phyloP scores from a whole-genome alignment of 306 rosid genomes.

The Macrotyloma uniflorum region DNA sequence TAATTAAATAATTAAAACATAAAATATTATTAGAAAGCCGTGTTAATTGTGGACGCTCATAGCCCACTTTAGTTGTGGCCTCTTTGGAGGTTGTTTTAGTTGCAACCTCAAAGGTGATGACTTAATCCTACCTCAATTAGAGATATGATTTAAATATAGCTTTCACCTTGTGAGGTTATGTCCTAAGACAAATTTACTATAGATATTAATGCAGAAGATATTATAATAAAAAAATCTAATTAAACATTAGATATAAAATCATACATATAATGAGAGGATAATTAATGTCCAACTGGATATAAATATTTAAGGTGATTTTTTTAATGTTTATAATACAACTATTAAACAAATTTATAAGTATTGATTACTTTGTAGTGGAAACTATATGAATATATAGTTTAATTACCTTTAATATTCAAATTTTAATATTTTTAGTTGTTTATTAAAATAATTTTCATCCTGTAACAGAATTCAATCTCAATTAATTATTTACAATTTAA shows the following conservation, averaged over 20 bases:
- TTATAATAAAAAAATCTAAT: background rate
- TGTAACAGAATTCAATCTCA: background rate
- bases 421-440: background rate
- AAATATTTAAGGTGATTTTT: background rate
- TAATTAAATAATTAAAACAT: background rate
- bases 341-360: background rate
- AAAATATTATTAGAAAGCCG: too few relatives aligned
- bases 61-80: too few relatives aligned
- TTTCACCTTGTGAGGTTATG: too few relatives aligned
- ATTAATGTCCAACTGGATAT: background rate
- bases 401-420: background rate
- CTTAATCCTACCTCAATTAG: too few relatives aligned
- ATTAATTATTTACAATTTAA: background rate
- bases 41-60: too few relatives aligned
- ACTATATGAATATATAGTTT: background rate
- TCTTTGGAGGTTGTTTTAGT: too few relatives aligned
- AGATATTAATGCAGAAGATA: background rate
- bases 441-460: background rate
- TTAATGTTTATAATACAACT: background rate
- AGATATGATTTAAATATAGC: too few relatives aligned
- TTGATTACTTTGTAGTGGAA: background rate
- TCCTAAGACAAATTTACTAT: too few relatives aligned
- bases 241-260: background rate
- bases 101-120: too few relatives aligned
- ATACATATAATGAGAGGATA: too few relatives aligned